Conservation (phyloP, 2,329 filamentous ascomycete species). For the Pseudopithomyces chartarum region DNA sequence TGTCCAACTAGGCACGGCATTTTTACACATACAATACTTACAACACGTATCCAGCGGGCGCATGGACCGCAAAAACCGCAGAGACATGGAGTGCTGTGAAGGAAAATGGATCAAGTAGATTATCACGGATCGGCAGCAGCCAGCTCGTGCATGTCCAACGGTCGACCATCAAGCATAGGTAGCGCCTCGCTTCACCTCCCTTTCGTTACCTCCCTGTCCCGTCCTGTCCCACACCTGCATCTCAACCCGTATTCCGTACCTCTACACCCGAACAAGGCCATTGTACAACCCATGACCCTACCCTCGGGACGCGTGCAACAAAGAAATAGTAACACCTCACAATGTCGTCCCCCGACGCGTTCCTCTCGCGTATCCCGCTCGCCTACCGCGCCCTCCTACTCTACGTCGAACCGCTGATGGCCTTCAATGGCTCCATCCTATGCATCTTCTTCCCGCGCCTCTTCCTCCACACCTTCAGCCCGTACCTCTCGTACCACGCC, state of each 20-base stretch:
- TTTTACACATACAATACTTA: too few relatives aligned
- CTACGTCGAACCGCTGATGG: constrained; percentile 66
- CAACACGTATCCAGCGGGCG: too few relatives aligned
- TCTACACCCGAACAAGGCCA: background rate
- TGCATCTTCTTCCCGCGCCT: constrained; percentile 54
- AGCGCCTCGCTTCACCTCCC: background rate
- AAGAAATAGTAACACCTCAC: background rate
- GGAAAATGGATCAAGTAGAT: too few relatives aligned
- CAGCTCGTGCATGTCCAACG: too few relatives aligned
- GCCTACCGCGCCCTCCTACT: constrained; percentile 78
- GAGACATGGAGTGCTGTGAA: too few relatives aligned
- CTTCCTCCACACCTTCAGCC: constrained; percentile 69
- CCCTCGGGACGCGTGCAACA: background rate
- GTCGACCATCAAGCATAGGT: too few relatives aligned
- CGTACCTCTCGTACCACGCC: constrained; percentile 47
- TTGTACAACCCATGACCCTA: background rate
- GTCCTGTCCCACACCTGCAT: background rate
- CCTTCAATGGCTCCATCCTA: constrained; percentile 58
- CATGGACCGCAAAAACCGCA: too few relatives aligned
- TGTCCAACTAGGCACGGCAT: background rate
- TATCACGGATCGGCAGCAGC: too few relatives aligned
- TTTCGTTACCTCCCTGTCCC: background rate
- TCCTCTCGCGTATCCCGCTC: constrained; percentile 44
- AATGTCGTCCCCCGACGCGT: background rate
- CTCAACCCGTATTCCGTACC: background rate